Evolutionary conservation across 2,329 filamentous ascomycete species (phyloP).

Genomic region (Graphiopsis chlorocephala): DNA sequence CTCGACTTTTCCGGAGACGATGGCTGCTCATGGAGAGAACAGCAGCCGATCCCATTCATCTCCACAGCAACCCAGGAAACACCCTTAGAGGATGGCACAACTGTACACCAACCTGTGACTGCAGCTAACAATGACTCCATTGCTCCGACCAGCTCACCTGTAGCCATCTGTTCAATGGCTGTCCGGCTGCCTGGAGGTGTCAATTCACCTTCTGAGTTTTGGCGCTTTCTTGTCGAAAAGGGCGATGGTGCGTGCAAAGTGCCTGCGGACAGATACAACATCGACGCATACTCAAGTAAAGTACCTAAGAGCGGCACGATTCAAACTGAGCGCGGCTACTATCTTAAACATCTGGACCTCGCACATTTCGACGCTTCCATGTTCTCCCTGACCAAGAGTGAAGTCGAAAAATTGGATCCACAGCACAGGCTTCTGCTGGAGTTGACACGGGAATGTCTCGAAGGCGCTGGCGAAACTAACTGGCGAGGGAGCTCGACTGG

Average conservation of each 20-base stretch:
- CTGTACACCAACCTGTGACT: too few species aligned
- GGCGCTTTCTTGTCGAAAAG: background rate
- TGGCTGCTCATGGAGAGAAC: too few species aligned
- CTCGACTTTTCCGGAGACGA: too few species aligned
- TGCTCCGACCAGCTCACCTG: background rate
- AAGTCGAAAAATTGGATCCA: conserved; percentile 29
- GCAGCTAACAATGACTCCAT: too few species aligned
- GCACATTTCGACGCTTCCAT: conserved; percentile 26
- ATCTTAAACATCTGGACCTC: background rate
- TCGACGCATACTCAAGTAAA: background rate
- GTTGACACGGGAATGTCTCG: background rate
- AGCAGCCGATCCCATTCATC: too few species aligned
- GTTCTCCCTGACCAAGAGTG: conserved; percentile 23
- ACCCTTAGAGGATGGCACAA: too few species aligned
- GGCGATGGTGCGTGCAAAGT: background rate
- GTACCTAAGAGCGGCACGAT: background rate
- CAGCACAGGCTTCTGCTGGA: conserved; percentile 30
- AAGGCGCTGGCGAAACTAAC: background rate
- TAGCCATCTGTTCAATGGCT: background rate
- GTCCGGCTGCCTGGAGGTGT: background rate
- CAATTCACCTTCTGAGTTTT: background rate
- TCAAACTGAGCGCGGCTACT: background rate
- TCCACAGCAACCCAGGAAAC: too few species aligned
- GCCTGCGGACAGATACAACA: background rate
- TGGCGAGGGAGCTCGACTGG: background rate